phyloP scores from a whole-genome alignment of 2,329 filamentous ascomycete species.

The Venturiaceae sp. region DNA sequence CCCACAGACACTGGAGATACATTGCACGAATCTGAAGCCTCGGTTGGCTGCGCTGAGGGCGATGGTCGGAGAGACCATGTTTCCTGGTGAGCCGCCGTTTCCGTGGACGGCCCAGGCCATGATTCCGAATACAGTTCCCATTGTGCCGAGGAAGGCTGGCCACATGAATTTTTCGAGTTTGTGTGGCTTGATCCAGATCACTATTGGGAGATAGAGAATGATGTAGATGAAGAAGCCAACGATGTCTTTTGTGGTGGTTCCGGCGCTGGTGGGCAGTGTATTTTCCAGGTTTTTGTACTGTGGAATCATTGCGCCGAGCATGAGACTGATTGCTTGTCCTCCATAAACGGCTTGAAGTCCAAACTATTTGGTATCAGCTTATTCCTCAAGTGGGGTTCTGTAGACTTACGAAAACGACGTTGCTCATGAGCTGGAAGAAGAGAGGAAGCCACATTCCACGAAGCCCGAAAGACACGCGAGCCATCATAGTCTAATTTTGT shows the following conservation, averaged over 20 bases:
- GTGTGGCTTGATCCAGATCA: neutral
- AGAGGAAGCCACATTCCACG: neutral
- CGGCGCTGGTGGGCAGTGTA: neutral
- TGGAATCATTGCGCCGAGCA: neutral
- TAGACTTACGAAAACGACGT: neutral
- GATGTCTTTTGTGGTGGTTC: neutral
- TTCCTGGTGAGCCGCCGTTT: neutral
- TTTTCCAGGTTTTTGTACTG: neutral
- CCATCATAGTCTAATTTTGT: neutral
- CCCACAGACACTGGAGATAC: neutral
- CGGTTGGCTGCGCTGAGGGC: neutral
- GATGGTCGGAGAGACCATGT: neutral
- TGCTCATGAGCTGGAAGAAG: neutral
- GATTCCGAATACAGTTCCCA: neutral
- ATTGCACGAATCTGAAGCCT: neutral
- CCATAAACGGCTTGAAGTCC: neutral
- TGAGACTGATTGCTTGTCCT: neutral
- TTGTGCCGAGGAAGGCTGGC: neutral
- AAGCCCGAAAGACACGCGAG: constrained; percentile 1
- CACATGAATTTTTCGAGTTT: constrained; percentile 1
- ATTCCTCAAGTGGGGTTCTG: neutral
- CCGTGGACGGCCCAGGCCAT: neutral
- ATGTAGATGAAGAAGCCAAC: neutral
- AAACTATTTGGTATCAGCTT: neutral
- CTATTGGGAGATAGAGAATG: neutral